These are phyloP conservation scores for Emmonsiellopsis sp. DNA, from an alignment of 2,329 filamentous ascomycete genomes.

Conservation along the genomic window DNA sequence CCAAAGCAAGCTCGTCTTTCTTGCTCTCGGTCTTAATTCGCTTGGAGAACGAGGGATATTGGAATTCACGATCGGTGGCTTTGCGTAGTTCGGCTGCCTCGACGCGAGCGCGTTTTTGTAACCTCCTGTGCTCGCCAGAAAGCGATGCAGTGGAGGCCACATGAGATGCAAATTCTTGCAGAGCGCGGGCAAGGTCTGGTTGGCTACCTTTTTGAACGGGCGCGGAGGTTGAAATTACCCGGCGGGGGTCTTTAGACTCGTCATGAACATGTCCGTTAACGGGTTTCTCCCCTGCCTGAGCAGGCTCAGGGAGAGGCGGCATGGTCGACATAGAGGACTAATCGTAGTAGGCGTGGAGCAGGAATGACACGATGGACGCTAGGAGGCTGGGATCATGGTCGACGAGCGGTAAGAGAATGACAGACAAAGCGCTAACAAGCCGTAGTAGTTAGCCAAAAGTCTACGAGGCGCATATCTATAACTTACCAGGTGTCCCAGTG, in stretches of 20 bases:
- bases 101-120: not conserved
- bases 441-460: too few species aligned
- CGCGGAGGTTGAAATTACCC: conserved; percentile 11
- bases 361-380: too few species aligned
- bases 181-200: not conserved
- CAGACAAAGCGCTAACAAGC: too few species aligned
- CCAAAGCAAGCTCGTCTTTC: conserved; percentile 12
- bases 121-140: not conserved
- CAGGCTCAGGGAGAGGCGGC: not conserved
- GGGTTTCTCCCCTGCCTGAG: not conserved
- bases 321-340: not conserved
- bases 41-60: conserved; percentile 17
- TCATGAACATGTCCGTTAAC: not conserved
- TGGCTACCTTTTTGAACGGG: conserved; percentile 6
- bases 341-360: not conserved
- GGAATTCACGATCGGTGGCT: conserved; percentile 10
- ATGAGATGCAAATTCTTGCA: conserved; percentile 1
- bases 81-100: conserved; percentile 28
- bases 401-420: too few species aligned
- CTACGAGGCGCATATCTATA: too few species aligned
- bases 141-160: not conserved
- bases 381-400: too few species aligned
- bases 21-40: conserved; percentile 14
- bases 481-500: too few species aligned
- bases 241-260: not conserved